These are phyloP conservation scores for Centaurea solstitialis DNA, from an alignment of 129 eudicot genomes.

Conservation along the genomic window DNA sequence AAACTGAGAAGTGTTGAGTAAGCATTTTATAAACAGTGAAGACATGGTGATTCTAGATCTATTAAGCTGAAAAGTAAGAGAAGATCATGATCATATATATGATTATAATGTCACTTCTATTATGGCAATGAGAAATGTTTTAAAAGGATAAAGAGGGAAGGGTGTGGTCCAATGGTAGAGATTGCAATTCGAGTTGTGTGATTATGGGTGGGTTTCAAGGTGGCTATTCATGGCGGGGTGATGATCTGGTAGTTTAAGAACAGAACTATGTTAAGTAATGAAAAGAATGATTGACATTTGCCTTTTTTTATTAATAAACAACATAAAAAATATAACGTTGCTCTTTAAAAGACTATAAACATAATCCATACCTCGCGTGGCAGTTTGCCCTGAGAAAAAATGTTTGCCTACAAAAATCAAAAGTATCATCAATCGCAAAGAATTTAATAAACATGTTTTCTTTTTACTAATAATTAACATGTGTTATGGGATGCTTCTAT, in stretches of 20 bases:
- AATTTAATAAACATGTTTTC: background rate
- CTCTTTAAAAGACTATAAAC: background rate
- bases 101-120: background rate
- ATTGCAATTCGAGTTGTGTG: background rate
- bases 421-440: slow-evolving; percentile 5
- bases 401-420: slow-evolving; percentile 41
- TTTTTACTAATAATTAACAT: background rate
- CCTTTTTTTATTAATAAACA: background rate
- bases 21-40: background rate
- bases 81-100: too few relatives aligned
- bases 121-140: background rate
- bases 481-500: background rate
- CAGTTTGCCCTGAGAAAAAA: slow-evolving; percentile 42
- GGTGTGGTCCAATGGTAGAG: background rate
- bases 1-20: background rate
- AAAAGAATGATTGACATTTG: background rate
- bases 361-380: slow-evolving; percentile 41
- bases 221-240: background rate
- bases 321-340: background rate
- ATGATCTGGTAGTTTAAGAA: background rate
- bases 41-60: too few relatives aligned
- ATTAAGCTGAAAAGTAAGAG: too few relatives aligned
- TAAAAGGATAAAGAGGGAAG: background rate
- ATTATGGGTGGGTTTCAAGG: background rate
- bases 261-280: background rate